These are phyloP conservation scores for Rosellinia necatrix DNA, from an alignment of 2,329 filamentous ascomycete genomes.

Conservation along the genomic window DNA sequence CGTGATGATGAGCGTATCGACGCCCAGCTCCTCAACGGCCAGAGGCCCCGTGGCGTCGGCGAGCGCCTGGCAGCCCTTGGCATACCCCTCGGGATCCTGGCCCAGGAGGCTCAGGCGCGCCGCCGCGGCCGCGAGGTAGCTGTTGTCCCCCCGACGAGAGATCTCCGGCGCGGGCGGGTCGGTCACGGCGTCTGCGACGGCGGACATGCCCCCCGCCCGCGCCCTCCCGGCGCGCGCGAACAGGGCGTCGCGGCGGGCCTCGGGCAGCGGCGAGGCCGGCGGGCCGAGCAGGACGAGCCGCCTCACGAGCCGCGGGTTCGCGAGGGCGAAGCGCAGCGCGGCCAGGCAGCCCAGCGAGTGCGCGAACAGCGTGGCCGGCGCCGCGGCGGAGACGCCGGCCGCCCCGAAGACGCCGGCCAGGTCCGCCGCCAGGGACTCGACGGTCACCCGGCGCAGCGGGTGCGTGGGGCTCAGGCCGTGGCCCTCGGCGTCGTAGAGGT, in stretches of 20 bases:
- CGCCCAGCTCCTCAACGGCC: conserved; percentile 3
- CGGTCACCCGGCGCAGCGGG: conserved; percentile 20
- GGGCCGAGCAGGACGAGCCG: conserved; percentile 13
- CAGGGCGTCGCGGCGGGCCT: not conserved
- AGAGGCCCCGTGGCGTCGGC: not conserved
- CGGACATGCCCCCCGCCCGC: conserved; percentile 7
- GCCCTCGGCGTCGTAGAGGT: conserved; percentile 24
- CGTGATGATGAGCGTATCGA: conserved; percentile 11
- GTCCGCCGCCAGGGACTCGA: conserved; percentile 12
- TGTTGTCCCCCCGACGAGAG: not conserved
- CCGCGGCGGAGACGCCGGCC: not conserved
- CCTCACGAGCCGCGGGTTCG: conserved; percentile 5
- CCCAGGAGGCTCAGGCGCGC: conserved; percentile 13
- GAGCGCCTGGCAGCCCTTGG: conserved; percentile 16
- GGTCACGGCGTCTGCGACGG: not conserved
- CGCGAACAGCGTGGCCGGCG: conserved; percentile 20
- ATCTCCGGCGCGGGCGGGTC: not conserved
- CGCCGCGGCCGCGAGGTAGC: conserved; percentile 12
- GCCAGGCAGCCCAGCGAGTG: conserved; percentile 18
- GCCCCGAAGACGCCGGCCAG: conserved; percentile 8
- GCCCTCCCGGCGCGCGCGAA: not conserved
- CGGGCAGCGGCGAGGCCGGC: not conserved
- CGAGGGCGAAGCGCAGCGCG: conserved; percentile 11
- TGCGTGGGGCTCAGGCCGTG: conserved; percentile 22
- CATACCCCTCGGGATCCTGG: conserved; percentile 23